Conservation (phyloP, 1,284 basidiomycete genomes). For the Tetrapyrgos nigripes region DNA sequence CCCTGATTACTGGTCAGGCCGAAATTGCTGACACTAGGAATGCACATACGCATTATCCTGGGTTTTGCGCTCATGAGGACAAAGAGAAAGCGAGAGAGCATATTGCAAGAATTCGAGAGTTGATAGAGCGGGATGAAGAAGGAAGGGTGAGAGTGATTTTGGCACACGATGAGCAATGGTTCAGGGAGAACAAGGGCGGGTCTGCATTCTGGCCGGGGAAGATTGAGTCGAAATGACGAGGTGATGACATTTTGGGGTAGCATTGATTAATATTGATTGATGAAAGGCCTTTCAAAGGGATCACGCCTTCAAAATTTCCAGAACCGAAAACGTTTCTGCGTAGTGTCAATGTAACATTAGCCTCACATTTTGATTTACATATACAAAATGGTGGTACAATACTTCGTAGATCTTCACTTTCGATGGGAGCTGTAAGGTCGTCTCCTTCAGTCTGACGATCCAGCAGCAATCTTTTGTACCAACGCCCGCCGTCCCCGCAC, state of each 20-base stretch:
- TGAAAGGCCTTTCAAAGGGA: too few species aligned
- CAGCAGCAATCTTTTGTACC: constrained; percentile 41
- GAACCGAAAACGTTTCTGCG: too few species aligned
- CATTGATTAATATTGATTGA: too few species aligned
- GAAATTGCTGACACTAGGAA: constrained; percentile 42
- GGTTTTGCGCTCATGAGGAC: constrained; percentile 50
- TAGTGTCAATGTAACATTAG: too few species aligned
- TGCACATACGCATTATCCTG: constrained; percentile 28
- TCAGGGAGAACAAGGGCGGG: constrained; percentile 47
- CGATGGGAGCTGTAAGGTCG: too few species aligned
- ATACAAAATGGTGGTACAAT: too few species aligned
- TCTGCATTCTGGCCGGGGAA: constrained; percentile 50
- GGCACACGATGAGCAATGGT: constrained; percentile 62
- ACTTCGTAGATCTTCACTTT: too few species aligned
- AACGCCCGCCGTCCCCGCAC: constrained; percentile 75
- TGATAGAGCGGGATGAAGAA: constrained; percentile 36
- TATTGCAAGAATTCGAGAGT: constrained; percentile 45
- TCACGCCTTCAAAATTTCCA: too few species aligned
- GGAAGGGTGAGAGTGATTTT: constrained; percentile 53
- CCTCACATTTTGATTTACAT: too few species aligned
- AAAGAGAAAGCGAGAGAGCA: constrained; percentile 47
- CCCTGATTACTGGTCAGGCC: constrained; percentile 53
- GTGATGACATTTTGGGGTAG: too few species aligned
- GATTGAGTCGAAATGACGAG: constrained; percentile 29
- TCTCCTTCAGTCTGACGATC: too few species aligned